Evolutionary conservation across 345 rosid genomes (phyloP).

Genomic region (Populus alba): DNA sequence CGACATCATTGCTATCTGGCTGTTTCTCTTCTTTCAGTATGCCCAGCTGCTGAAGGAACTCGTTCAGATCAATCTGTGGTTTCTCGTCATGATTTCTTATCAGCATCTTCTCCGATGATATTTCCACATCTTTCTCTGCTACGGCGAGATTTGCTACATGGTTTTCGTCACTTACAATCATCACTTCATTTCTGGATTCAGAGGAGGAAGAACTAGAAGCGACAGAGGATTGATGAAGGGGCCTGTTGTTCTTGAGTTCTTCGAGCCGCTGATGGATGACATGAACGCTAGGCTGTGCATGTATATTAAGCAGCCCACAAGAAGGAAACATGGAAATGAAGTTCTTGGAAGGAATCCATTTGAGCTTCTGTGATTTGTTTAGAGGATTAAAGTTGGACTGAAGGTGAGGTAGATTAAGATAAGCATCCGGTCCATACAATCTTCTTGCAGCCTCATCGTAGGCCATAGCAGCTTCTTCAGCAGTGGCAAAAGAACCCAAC

Average conservation of each 20-base stretch:
- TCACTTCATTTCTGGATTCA: conserved; percentile 23
- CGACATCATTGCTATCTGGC: conserved; percentile 17
- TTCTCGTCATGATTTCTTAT: conserved; percentile 32
- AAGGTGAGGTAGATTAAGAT: conserved; percentile 88
- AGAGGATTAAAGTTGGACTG: conserved; percentile 28
- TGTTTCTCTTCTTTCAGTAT: conserved; percentile 48
- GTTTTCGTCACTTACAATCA: conserved; percentile 5
- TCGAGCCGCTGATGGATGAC: conserved; percentile 86
- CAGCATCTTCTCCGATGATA: conserved; percentile 26
- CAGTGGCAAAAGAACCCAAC: conserved; percentile 85
- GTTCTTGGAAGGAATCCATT: conserved; percentile 83
- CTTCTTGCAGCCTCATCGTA: conserved; percentile 79
- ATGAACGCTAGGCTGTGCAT: conserved; percentile 84
- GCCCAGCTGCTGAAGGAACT: conserved; percentile 90
- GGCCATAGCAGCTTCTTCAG: conserved; percentile 97
- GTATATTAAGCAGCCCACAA: conserved; percentile 68
- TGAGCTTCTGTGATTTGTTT: conserved; percentile 37
- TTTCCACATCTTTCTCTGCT: conserved; percentile 34
- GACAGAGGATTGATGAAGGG: conserved; percentile 28
- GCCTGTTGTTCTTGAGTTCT: conserved; percentile 62
- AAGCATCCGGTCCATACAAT: conserved; percentile 79
- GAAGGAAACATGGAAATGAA: conserved; percentile 90
- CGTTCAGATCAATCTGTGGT: conserved; percentile 86
- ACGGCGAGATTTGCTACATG: conserved; percentile 13
- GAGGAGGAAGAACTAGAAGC: conserved; percentile 43